phyloP scores from a whole-genome alignment of 2,329 filamentous ascomycete genomes.

The Penicillium freii region DNA sequence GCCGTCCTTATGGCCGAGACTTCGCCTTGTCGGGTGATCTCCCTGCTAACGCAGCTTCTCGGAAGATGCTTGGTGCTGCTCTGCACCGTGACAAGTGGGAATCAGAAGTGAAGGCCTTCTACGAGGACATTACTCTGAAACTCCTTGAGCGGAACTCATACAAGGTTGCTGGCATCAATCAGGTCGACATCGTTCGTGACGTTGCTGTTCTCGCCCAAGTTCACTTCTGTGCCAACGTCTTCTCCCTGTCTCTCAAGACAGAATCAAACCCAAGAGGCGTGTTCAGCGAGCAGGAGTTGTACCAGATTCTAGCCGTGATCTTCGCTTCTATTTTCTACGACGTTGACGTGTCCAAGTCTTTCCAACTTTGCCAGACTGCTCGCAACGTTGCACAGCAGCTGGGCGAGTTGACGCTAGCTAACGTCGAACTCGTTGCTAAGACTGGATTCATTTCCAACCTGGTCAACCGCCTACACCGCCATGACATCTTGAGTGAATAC shows the following conservation, averaged over 20 bases:
- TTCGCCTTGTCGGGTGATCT: slow-evolving; percentile 51
- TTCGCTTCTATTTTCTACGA: slow-evolving; percentile 58
- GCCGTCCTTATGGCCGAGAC: slow-evolving; percentile 42
- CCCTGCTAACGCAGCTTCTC: slow-evolving; percentile 42
- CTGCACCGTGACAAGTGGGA: slow-evolving; percentile 50
- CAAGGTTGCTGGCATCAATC: slow-evolving; percentile 45
- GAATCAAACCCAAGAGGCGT: slow-evolving; percentile 50
- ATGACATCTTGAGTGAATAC: slow-evolving; percentile 50
- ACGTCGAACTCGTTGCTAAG: slow-evolving; percentile 48
- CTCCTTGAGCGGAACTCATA: slow-evolving; percentile 48
- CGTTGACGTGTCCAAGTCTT: slow-evolving; percentile 52
- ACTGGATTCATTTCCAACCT: slow-evolving; percentile 43
- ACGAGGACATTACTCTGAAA: slow-evolving; percentile 48
- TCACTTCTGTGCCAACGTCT: slow-evolving; percentile 55
- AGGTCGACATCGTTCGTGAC: slow-evolving; percentile 51
- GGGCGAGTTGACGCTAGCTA: slow-evolving; percentile 50
- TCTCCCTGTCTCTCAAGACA: slow-evolving; percentile 57
- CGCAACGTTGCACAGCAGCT: slow-evolving; percentile 49
- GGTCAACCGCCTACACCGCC: slow-evolving; percentile 41
- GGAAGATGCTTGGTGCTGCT: slow-evolving; percentile 44
- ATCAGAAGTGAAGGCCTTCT: slow-evolving; percentile 47
- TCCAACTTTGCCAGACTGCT: slow-evolving; percentile 52
- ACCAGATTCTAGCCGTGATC: slow-evolving; percentile 53
- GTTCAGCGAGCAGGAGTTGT: slow-evolving; percentile 55
- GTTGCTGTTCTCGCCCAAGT: slow-evolving; percentile 54